Evolutionary conservation across 805 yeast genomes (phyloP), one percentile per base, ranked within the genome.

Genomic region (Pachysolen tannophilus): DNA sequence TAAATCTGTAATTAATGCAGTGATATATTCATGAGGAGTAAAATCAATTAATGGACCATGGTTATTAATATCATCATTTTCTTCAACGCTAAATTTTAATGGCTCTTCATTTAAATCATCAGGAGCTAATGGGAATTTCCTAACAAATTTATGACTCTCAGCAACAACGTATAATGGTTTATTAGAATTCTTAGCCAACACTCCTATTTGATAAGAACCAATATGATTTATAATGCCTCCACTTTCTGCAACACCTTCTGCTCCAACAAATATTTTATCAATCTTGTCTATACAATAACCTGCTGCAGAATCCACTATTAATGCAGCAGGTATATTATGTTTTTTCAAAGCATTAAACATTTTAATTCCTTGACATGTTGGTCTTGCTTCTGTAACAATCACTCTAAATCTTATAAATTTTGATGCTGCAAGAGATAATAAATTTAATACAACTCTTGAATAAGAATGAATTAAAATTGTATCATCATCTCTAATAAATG

Each of bases 171-270:
- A 92, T 30, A 92, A 73, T 5, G 97, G 98, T 55, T 86, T 90
- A 53, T 86, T 82, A 41, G 94, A 83, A 40, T 82, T 78, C 47
- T 83, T 81, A 3, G 97, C 95, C 39, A 92, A 62, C 30, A 92
- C 90, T 26, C 97, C 97, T 32, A 90, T 81, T 51, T 92, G 96
- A 58, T 85, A 92, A 2, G 95, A 80, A 5, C 99, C 99, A 42
- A 92, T 79, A 46, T 83, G 88, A 58, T 92, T 92, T 46, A 92
- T 90, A 32, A 94, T 86, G 23, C 99, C 99, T 38, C 99, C 99
- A 55, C 94, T 82, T 63, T 92, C 99, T 3, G 95, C 95, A 3
- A 92, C 99, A 46, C 99, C 99, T 60, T 92, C 98, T 1, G 98
- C 98, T 37, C 99, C 99, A 45, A 92, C 92, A 44, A 92, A 72